phyloP scores from a whole-genome alignment of 495 filamentous ascomycete genomes.

The Aspergillus kassunensis region DNA sequence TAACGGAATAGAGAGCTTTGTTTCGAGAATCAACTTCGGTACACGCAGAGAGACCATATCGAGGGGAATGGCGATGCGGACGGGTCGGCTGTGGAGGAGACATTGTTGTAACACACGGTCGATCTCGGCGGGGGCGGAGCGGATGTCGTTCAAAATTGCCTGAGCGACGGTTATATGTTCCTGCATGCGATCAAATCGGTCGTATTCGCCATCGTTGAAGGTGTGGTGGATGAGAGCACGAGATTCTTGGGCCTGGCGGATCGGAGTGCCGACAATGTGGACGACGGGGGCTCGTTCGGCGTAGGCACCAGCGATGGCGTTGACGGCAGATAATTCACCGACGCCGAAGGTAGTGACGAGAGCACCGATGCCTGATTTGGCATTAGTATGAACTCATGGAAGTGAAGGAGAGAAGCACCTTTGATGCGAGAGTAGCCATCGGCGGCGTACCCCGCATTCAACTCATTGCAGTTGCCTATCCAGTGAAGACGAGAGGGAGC shows the following conservation, averaged over 20 bases:
- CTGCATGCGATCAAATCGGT: conserved; percentile 31
- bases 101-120: conserved; percentile 32
- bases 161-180: conserved; percentile 33
- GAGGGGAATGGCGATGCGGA: conserved; percentile 35
- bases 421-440: conserved; percentile 75
- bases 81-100: conserved; percentile 32
- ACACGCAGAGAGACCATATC: conserved; percentile 34
- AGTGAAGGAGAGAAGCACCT: conserved; percentile 41
- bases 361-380: conserved; percentile 30
- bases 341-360: conserved; percentile 77
- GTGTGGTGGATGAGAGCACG: conserved; percentile 37
- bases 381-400: neutral
- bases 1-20: conserved; percentile 2
- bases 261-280: conserved; percentile 66
- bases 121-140: conserved; percentile 28
- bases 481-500: conserved; percentile 57
- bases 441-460: conserved; percentile 77
- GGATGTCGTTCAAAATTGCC: conserved; percentile 25
- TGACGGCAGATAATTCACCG: conserved; percentile 71
- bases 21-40: neutral
- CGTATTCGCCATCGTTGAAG: conserved; percentile 34
- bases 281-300: conserved; percentile 73
- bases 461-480: conserved; percentile 75
- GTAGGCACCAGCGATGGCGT: conserved; percentile 66
- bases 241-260: conserved; percentile 20